Conservation (phyloP, 257 asterid genomes). For the Solanum neorickii region DNA sequence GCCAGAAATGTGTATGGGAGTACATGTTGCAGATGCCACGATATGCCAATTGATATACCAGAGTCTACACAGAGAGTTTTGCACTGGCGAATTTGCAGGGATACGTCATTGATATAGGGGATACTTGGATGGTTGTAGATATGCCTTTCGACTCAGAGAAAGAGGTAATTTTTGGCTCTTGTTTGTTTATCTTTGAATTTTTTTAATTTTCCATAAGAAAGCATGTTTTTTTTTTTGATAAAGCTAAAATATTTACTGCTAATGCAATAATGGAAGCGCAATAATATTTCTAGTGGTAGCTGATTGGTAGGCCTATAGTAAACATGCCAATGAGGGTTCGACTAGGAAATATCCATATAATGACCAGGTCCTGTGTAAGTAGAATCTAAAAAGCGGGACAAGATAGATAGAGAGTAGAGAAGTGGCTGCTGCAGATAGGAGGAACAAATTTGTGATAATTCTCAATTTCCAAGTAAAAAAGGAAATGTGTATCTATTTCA, state of each 20-base stretch:
- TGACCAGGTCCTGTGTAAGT: neutral
- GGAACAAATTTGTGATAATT: neutral
- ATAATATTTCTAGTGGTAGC: neutral
- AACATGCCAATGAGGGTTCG: neutral
- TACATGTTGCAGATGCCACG: neutral
- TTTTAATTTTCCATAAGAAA: neutral
- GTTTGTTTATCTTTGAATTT: neutral
- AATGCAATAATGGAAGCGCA: neutral
- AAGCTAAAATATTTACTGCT: neutral
- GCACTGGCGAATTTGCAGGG: neutral
- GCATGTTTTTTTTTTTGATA: neutral
- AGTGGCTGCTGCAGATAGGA: neutral
- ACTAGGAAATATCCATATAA: neutral
- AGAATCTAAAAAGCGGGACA: neutral
- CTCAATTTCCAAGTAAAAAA: neutral
- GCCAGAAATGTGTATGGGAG: neutral
- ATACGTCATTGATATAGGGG: too few relatives aligned
- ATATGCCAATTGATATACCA: neutral
- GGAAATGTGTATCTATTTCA: neutral
- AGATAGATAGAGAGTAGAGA: neutral
- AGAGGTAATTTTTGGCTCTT: slow-evolving; percentile 13
- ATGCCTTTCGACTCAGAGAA: neutral
- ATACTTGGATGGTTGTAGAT: too few relatives aligned
- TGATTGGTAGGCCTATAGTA: neutral
- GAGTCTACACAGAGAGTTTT: neutral